Conservation (phyloP, 1,284 basidiomycete genomes). For the Apiotrichum brassicae region DNA sequence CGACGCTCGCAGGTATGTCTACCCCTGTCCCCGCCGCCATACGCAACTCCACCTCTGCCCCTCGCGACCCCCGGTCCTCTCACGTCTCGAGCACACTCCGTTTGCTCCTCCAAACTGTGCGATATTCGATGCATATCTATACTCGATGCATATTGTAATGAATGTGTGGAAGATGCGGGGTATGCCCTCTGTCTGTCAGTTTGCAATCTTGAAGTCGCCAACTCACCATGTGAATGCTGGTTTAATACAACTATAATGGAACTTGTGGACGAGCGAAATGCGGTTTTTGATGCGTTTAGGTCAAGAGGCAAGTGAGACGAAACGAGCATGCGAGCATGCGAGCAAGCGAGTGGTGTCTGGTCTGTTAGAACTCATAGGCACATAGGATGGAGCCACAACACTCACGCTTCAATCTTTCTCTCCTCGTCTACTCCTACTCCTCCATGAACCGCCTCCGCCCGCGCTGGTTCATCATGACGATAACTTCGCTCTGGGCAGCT, state of each 20-base stretch:
- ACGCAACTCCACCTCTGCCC: no score
- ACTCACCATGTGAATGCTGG: background rate
- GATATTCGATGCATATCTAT: no score
- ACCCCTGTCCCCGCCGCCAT: no score
- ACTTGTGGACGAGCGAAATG: no score
- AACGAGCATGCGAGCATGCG: no score
- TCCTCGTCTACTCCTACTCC: conserved; percentile 20
- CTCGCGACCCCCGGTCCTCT: no score
- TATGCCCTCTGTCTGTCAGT: background rate
- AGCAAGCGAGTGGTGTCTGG: no score
- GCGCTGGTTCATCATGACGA: conserved; percentile 45
- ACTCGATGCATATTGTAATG: background rate
- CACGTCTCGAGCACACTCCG: no score
- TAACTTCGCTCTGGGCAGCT: conserved; percentile 26
- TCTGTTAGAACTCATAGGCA: background rate
- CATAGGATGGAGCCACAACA: background rate
- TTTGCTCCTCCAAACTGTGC: no score
- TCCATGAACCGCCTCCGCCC: conserved; percentile 42
- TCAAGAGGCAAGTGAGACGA: no score
- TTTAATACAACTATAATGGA: background rate
- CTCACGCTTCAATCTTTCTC: background rate
- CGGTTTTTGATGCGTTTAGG: no score
- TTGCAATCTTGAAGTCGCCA: background rate
- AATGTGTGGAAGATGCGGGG: background rate
- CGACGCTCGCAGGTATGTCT: no score